Evolutionary conservation across 2,329 filamentous ascomycete genomes (phyloP), one percentile per base, ranked within the genome.

Genomic region (Colletotrichum neosansevieriae): DNA sequence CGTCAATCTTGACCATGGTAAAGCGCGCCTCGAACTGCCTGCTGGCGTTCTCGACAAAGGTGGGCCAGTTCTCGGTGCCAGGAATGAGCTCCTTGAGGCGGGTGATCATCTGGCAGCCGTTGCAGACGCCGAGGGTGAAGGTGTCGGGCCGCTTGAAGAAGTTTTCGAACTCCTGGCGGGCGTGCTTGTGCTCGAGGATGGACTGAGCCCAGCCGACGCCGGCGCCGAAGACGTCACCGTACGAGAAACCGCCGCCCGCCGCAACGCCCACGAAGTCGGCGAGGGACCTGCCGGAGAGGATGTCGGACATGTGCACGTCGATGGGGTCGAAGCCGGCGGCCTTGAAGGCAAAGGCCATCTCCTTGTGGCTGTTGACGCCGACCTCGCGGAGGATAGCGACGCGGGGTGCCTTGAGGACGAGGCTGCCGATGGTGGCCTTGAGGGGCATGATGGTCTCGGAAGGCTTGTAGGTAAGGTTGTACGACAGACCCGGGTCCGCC

Each of bases 321-420:
- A 98, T 88, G 13, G 94, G 89, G 57, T 94, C 91, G 82, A 98
- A 98, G 42, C 95, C 95, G 49, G 96, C 95, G 40, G 90, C 90
- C 72, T 92, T 90, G 86, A 98, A 98, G 56, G 94, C 94, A 76
- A 97, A 98, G 1, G 96, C 96, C 93, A 99, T 97, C 79, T 99
- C 96, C n/a, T 94, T 91, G 75, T 98, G 89, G 47, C 94, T 93
- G 81, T 99, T 98, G 73, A 97, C 93, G 78, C 96, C 96, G 79
- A 98, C 94, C 79, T 98, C 96, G 76, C 96, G 88, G 21, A 99
- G 89, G 73, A 99, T 97, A 49, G 96, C 96, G 24, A 99, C 94
- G 36, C 90, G 89, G 1, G 92, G 92, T 79, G 78, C 74, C 73
- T 83, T 86, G 70, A 84, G 85, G 76, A 94, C 88, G 66, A 84